phyloP scores from a whole-genome alignment of 306 rosid species.

The Acacia melanoxylon region DNA sequence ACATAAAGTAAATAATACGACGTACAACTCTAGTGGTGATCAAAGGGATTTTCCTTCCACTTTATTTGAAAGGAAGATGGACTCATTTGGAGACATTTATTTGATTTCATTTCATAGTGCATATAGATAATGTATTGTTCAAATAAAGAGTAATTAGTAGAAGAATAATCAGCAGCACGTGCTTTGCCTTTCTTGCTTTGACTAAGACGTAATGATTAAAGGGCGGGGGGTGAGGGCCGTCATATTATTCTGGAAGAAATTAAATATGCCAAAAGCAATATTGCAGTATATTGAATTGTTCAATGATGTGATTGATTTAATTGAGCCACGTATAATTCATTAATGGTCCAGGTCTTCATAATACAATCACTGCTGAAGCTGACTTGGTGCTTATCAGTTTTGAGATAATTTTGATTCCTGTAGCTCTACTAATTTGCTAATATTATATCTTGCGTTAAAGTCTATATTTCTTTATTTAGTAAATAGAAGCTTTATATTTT shows the following conservation, averaged over 20 bases:
- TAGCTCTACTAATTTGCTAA: neutral
- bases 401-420: neutral
- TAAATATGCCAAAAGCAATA: conserved; percentile 26
- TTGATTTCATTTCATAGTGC: neutral
- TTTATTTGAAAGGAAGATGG: conserved; percentile 1
- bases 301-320: conserved; percentile 36
- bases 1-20: neutral
- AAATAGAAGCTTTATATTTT: too few species aligned
- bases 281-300: neutral
- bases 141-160: conserved; percentile 18
- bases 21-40: neutral
- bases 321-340: conserved; percentile 29
- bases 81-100: conserved; percentile 32
- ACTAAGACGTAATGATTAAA: conserved; percentile 47
- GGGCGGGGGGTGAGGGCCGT: conserved; percentile 7
- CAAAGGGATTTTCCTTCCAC: neutral
- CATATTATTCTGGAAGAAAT: conserved; percentile 29
- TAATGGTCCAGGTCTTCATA: conserved; percentile 29
- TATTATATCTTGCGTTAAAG: too few species aligned
- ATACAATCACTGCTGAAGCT: conserved; percentile 18
- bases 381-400: conserved; percentile 37
- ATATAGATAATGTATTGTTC: neutral
- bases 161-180: conserved; percentile 42
- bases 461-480: too few species aligned
- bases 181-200: conserved; percentile 36